Base-by-base conservation (phyloP, 2,329 filamentous ascomycete species). In the Gnomoniopsis sp. region DNA sequence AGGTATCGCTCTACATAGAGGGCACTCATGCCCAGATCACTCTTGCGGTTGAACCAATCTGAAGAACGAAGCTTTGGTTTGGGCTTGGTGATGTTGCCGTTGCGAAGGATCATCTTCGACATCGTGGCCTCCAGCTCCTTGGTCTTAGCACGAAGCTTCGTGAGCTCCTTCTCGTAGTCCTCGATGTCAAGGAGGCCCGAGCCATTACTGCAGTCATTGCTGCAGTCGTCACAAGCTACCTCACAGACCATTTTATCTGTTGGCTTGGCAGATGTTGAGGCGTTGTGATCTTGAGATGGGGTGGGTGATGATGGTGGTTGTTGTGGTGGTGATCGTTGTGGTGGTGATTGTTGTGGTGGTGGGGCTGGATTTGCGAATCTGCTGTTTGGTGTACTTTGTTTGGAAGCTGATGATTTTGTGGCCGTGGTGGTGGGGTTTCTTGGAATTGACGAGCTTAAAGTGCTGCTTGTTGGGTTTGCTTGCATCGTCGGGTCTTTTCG, bases 1-100 rank as follows among this genome's bases (percentile, higher is more conserved):
- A 81, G 72, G 61, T 77, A 79, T 33, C 79, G 74, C 64, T 81
- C 79, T 57, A 79, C 73, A 64, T 81, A 81, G 33, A 79, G 66
- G 11, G 75, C 74, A 17, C 52, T 61, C 38, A 61, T 59, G 23
- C 36, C 48, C 21, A 55, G 56, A 49, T 78, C 73, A 44, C 69
- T 70, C 36, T 74, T 67, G 38, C 73, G 71, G 58, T 75, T 72
- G 64, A 79, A 79, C 77, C 77, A 80, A 15, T 69, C 64, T 7
- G 72, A 65, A n/a, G 75, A 78, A 2, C 76, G 72, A 38, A 77
- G 66, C 61, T 53, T 34, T 14, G 33, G n/a, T 2, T 53, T 52
- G 14, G 44, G 22, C 17, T 22, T 43, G 43, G 22, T 17, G 44
- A 49, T 49, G 49, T 49, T 54, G 23, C 3, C 53, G 6, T 53